Percentiles rank a stretch among this genome's conserved stretches.
Conservation (phyloP, 768 basidiomycete genomes). For the Mycena sanguinolenta region DNA sequence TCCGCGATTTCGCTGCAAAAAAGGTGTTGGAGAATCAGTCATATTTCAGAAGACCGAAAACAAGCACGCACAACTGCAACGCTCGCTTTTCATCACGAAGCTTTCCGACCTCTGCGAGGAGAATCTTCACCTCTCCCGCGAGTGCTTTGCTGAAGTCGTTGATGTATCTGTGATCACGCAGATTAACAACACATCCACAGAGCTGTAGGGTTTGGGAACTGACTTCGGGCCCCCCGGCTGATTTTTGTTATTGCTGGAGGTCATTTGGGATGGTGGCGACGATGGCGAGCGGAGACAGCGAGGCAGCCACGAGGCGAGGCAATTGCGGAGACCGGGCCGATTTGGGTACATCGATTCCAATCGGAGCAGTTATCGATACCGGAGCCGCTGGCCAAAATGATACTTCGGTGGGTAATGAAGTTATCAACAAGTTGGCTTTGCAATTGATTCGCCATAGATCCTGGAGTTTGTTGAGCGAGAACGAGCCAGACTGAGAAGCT, state of each 20-base stretch:
- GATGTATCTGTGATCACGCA: slow-evolving; percentile 53
- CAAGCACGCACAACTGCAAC: slow-evolving; percentile 63
- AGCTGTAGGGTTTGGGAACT: background rate
- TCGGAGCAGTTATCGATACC: too few relatives aligned
- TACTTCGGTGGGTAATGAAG: too few relatives aligned
- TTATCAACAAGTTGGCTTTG: too few relatives aligned
- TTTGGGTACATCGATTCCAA: too few relatives aligned
- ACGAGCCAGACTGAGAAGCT: too few relatives aligned
- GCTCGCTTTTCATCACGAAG: slow-evolving; percentile 70
- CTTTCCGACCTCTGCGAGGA: slow-evolving; percentile 72
- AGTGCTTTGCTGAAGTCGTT: slow-evolving; percentile 76
- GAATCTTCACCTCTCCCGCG: slow-evolving; percentile 71
- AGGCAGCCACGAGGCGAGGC: slow-evolving; percentile 9
- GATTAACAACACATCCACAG: background rate
- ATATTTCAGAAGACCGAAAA: background rate
- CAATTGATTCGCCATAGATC: too few relatives aligned
- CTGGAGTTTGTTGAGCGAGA: too few relatives aligned
- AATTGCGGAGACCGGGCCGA: too few relatives aligned
- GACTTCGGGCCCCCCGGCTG: slow-evolving; percentile 19
- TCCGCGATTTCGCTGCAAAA: slow-evolving; percentile 68
- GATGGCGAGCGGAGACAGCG: background rate
- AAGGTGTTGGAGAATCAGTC: background rate
- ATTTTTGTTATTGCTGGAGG: background rate
- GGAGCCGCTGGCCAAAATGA: too few relatives aligned
- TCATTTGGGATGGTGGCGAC: background rate